Evolutionary conservation across 73 alveolate species (phyloP), one percentile per base, ranked within the genome.

Genomic region (Stentor roeselii): DNA sequence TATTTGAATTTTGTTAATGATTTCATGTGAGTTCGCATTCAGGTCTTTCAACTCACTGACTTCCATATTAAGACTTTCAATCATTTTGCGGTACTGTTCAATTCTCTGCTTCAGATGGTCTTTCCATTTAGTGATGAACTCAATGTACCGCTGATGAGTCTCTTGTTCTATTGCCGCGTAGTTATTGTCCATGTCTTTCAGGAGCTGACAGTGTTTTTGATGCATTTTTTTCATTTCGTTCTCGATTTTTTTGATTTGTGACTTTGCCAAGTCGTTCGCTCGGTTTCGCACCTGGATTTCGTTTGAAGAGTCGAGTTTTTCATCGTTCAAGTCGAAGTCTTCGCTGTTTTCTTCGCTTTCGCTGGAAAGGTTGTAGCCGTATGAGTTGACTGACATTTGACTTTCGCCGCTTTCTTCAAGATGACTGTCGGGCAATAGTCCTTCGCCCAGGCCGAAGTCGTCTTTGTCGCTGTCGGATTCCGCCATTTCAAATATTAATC

Each of bases 191-290:
- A 89, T 89, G 34, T 85, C 94, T 58, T 85, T 42, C 82, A 89
- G 60, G 3, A 89, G 90, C 36, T 41, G 50, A 21, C 83, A 87
- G 82, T 86, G 89, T n/a, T 88, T 31, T 36, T 89, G 88, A 80
- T 89, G 94, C 91, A 89, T 85, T n/a, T 78, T 58, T 59, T 58
- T 50, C 94, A 89, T 89, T 50, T 89, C 94, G 83, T 89, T 86
- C 61, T 89, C 89, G 21, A 89, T 86, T 85, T 78, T 85, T 61
- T 86, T 41, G 41, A 89, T 89, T 41, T 86, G 91, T 59, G 75
- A 42, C 59, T 61, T 76, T 31, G 94, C 94, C 42, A 89, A 76
- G 39, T 85, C 93, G 15, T 83, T 59, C 3, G 93, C 87, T 14
- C 75, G 37, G 11, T 50, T 50, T 21, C 67, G 32, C 58, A 41